Percentiles rank a stretch among this genome's conserved stretches.
These are phyloP conservation scores for Protea cynaroides DNA, from an alignment of 164 flowering plant species.

Conservation along the genomic window DNA sequence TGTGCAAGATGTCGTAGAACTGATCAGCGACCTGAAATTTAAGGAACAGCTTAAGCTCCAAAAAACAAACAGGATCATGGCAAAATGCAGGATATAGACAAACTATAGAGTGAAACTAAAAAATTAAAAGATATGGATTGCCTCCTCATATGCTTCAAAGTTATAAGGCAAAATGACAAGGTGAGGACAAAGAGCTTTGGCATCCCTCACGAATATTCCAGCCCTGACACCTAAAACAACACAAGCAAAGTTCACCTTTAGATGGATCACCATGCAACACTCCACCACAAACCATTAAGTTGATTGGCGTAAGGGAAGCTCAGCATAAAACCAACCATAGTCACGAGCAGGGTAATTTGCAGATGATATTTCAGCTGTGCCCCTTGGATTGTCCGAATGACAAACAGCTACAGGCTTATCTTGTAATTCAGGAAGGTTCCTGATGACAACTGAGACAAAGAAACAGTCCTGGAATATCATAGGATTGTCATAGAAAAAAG, in stretches of 20 bases:
- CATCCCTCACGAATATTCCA: constrained; percentile 95
- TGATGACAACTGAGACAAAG: constrained; percentile 79
- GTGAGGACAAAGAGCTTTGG: constrained; percentile 87
- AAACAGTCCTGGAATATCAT: constrained; percentile 75
- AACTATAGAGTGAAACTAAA: no score
- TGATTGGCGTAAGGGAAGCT: background rate
- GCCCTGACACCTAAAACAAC: constrained; percentile 63
- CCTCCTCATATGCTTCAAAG: constrained; percentile 91
- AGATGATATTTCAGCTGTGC: constrained; percentile 96
- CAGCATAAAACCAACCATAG: constrained; percentile 45
- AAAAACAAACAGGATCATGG: background rate
- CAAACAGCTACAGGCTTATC: constrained; percentile 92
- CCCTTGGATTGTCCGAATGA: constrained; percentile 87
- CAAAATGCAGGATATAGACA: background rate
- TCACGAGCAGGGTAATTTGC: constrained; percentile 92
- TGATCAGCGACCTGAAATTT: constrained; percentile 88
- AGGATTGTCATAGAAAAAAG: constrained; percentile 5
- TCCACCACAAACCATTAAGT: constrained; percentile 3
- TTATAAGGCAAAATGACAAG: constrained; percentile 83
- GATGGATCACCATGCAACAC: background rate
- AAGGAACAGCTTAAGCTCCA: constrained; percentile 8
- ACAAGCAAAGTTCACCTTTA: constrained; percentile 5
- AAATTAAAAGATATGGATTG: constrained; percentile 14
- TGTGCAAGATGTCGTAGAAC: constrained; percentile 80
- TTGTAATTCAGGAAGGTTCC: constrained; percentile 58